Percentiles rank a stretch among this genome's conserved stretches.
Evolutionary conservation across 1,284 basidiomycete genomes (phyloP).

Genomic region (Moesziomyces parantarcticus): DNA sequence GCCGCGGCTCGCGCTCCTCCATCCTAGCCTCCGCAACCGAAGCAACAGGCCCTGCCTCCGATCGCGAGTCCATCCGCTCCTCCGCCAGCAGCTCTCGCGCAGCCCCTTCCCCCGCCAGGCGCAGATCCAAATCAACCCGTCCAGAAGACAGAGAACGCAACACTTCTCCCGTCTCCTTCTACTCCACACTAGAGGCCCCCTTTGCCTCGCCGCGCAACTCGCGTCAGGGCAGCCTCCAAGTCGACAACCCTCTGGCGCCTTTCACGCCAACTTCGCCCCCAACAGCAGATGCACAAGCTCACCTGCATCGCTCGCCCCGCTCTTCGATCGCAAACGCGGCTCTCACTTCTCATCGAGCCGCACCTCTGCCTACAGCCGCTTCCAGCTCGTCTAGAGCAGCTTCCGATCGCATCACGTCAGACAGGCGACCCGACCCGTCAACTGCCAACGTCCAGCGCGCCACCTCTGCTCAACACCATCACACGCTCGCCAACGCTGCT

Average conservation of each 20-base stretch:
- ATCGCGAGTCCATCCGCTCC: constrained; percentile 36
- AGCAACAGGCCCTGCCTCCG: constrained; percentile 11
- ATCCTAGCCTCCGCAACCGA: constrained; percentile 41
- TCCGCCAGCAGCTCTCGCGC: constrained; percentile 26
- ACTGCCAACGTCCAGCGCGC: background rate
- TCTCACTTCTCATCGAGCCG: background rate
- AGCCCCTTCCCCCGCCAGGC: constrained; percentile 22
- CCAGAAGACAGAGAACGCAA: constrained; percentile 19
- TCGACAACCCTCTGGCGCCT: constrained; percentile 2
- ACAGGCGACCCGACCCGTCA: background rate
- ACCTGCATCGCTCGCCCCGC: background rate
- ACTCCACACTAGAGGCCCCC: constrained; percentile 26
- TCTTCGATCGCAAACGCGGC: background rate
- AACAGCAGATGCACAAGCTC: constrained; percentile 2
- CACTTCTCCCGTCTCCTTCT: constrained; percentile 37
- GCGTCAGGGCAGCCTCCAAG: constrained; percentile 20
- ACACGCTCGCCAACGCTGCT: background rate
- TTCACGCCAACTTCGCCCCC: constrained; percentile 2
- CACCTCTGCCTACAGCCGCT: background rate
- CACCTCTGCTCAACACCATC: constrained; percentile 10
- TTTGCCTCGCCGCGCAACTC: constrained; percentile 24
- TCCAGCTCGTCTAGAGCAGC: constrained; percentile 2
- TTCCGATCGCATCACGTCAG: constrained; percentile 1
- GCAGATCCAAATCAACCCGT: constrained; percentile 12
- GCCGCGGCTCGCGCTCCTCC: constrained; percentile 43